Conservation (phyloP, 2,329 filamentous ascomycete species). For the Colletotrichum eleusines region DNA sequence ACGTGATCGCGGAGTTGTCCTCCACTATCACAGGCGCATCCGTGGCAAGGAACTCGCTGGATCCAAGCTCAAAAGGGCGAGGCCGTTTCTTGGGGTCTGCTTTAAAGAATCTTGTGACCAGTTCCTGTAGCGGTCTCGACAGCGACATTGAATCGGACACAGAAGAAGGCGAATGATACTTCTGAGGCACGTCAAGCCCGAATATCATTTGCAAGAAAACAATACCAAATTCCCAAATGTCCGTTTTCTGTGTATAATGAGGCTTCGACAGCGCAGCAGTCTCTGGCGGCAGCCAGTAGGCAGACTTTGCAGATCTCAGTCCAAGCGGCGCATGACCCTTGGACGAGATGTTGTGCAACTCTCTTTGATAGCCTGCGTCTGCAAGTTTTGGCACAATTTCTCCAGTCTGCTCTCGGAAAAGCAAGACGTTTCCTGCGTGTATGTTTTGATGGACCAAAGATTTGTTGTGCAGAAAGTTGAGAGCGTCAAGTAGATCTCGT, state of each 20-base stretch:
- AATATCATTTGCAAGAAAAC: conserved; percentile 95
- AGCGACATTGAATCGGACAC: conserved; percentile 79
- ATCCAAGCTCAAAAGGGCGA: conserved; percentile 79
- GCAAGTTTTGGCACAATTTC: conserved; percentile 80
- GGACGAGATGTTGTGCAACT: conserved; percentile 71
- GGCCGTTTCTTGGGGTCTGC: conserved; percentile 86
- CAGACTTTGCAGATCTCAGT: conserved; percentile 74
- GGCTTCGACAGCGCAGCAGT: conserved; percentile 71
- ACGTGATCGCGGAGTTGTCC: conserved; percentile 55
- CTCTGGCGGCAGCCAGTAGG: conserved; percentile 88
- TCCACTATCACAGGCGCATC: conserved; percentile 70
- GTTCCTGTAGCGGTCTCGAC: conserved; percentile 81
- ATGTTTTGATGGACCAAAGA: conserved; percentile 88
- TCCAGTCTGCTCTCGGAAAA: conserved; percentile 77
- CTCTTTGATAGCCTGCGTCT: conserved; percentile 78
- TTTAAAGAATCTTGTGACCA: conserved; percentile 87
- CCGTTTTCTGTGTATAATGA: conserved; percentile 81
- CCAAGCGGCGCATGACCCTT: conserved; percentile 65
- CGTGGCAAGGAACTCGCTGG: conserved; percentile 75
- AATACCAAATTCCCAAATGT: conserved; percentile 95
- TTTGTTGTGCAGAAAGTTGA: conserved; percentile 88
- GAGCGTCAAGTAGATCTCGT: conserved; percentile 88
- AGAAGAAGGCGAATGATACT: conserved; percentile 82
- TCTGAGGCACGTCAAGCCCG: conserved; percentile 80
- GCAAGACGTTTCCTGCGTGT: conserved; percentile 81